These are phyloP conservation scores for Lactarius tabidus DNA, from an alignment of 768 basidiomycete species.

Conservation along the genomic window DNA sequence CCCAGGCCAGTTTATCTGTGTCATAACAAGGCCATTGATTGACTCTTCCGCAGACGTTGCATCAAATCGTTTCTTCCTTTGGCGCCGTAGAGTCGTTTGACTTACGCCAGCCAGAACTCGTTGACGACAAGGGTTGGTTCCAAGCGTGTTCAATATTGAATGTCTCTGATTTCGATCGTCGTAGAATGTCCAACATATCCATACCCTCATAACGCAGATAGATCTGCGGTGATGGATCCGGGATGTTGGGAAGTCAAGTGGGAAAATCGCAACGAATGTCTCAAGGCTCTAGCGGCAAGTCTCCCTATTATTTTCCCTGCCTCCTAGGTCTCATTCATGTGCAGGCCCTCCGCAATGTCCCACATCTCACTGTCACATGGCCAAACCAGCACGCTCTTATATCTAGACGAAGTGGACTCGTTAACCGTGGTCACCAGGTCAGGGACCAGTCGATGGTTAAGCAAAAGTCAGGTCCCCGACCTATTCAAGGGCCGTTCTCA, in stretches of 20 bases:
- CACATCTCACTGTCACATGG: constrained; percentile 75
- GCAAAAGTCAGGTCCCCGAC: constrained; percentile 6
- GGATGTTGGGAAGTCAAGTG: constrained; percentile 77
- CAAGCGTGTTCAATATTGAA: not conserved
- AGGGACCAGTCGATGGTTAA: constrained; percentile 1
- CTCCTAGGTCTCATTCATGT: not conserved
- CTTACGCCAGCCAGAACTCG: constrained; percentile 27
- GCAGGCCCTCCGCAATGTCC: constrained; percentile 65
- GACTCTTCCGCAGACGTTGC: constrained; percentile 42
- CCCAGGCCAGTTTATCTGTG: constrained; percentile 41
- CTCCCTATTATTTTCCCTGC: not conserved
- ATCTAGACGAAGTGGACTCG: constrained; percentile 12
- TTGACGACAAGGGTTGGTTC: constrained; percentile 18
- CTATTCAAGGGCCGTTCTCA: not conserved
- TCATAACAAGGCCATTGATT: constrained; percentile 1
- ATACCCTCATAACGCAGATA: constrained; percentile 54
- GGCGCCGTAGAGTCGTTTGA: constrained; percentile 60
- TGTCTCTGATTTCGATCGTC: not conserved
- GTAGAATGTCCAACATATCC: constrained; percentile 1
- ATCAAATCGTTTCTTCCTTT: constrained; percentile 52
- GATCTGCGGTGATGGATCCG: constrained; percentile 51
- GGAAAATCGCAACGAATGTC: constrained; percentile 70
- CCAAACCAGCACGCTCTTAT: constrained; percentile 53
- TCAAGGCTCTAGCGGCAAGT: constrained; percentile 65
- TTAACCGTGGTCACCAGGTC: constrained; percentile 10